Percentiles rank a stretch among this genome's conserved stretches.
Evolutionary conservation across 2,329 filamentous ascomycete species (phyloP).

Genomic region (Colletotrichum sp.): DNA sequence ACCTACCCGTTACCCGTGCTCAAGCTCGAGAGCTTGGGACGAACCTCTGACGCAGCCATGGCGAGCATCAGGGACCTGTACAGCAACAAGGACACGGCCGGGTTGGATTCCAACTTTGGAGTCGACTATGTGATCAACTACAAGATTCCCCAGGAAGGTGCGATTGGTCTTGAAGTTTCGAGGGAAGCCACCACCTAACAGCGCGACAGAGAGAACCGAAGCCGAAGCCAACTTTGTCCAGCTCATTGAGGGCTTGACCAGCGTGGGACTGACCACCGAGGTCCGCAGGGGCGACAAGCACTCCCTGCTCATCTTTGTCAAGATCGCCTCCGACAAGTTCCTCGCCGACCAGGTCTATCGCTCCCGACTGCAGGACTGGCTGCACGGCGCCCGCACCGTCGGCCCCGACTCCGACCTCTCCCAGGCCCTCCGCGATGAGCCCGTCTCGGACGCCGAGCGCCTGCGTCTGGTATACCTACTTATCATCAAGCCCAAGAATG

Average conservation of each 20-base stretch:
- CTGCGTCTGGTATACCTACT: slow-evolving; percentile 87
- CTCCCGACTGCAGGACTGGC: slow-evolving; percentile 90
- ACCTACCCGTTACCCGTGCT: slow-evolving; percentile 5
- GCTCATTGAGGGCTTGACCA: slow-evolving; percentile 76
- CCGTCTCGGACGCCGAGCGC: slow-evolving; percentile 86
- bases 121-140: slow-evolving; percentile 92
- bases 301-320: slow-evolving; percentile 83
- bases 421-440: slow-evolving; percentile 71
- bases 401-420: slow-evolving; percentile 77
- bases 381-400: slow-evolving; percentile 81
- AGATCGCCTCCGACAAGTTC: slow-evolving; percentile 76
- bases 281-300: slow-evolving; percentile 79
- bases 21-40: slow-evolving; percentile 14
- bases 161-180: neutral
- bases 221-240: slow-evolving; percentile 79
- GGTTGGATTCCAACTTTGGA: slow-evolving; percentile 34
- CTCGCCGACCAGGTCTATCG: slow-evolving; percentile 84
- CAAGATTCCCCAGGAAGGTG: slow-evolving; percentile 72
- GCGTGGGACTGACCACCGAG: slow-evolving; percentile 84
- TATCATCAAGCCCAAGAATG: slow-evolving; percentile 73
- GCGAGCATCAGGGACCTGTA: slow-evolving; percentile 20
- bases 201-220: slow-evolving; percentile 63
- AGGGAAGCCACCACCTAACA: neutral
- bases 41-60: slow-evolving; percentile 7
- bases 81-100: slow-evolving; percentile 17